Conservation (phyloP, 306 rosid species). For the Inga oerstediana region DNA sequence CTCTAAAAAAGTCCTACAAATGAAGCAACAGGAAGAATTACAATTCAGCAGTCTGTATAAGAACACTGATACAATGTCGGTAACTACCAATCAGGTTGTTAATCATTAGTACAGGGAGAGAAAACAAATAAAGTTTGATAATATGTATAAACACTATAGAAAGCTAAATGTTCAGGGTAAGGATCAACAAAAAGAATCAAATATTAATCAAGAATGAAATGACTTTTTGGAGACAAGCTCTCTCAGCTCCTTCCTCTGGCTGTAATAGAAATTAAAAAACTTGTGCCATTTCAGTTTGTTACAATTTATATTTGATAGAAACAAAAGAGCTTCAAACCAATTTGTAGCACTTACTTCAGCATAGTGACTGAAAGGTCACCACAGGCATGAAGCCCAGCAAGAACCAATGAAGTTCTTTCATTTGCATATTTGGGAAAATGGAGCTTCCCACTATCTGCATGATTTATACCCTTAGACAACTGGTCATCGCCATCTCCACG, state of each 20-base stretch:
- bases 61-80: slow-evolving; percentile 1
- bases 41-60: slow-evolving; percentile 9
- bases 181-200: slow-evolving; percentile 11
- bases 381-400: slow-evolving; percentile 98
- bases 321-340: slow-evolving; percentile 19
- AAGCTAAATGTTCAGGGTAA: not conserved
- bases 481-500: slow-evolving; percentile 42
- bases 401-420: slow-evolving; percentile 56
- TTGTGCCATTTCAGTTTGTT: not conserved
- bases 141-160: slow-evolving; percentile 6
- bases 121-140: slow-evolving; percentile 15
- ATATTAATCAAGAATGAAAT: slow-evolving; percentile 11
- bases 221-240: slow-evolving; percentile 14
- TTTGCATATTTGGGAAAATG: slow-evolving; percentile 35
- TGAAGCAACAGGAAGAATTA: slow-evolving; percentile 35
- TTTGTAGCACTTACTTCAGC: slow-evolving; percentile 69
- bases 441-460: slow-evolving; percentile 30
- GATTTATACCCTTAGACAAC: slow-evolving; percentile 33
- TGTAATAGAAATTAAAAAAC: slow-evolving; percentile 24
- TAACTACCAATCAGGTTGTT: not conserved
- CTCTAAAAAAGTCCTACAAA: slow-evolving; percentile 70
- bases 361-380: slow-evolving; percentile 93
- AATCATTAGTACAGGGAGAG: slow-evolving; percentile 9
- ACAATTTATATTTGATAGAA: not conserved
- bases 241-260: not conserved